These are phyloP conservation scores for Pulveroboletus sp. DNA, from an alignment of 768 basidiomycete genomes.

Conservation along the genomic window DNA sequence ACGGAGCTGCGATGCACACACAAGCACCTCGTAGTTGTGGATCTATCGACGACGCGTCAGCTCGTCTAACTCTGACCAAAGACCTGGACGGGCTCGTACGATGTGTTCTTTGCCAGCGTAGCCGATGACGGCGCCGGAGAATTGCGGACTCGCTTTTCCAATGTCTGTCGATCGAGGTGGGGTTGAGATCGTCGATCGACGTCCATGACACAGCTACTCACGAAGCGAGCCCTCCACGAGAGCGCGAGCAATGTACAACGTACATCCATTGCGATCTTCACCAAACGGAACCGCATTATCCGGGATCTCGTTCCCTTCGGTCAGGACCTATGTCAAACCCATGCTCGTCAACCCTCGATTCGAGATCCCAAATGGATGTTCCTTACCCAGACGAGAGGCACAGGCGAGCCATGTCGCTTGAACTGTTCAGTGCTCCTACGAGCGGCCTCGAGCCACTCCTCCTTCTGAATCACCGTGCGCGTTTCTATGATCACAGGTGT, in stretches of 20 bases:
- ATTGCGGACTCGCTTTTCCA: conserved; percentile 33
- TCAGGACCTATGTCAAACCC: conserved; percentile 27
- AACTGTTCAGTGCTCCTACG: conserved; percentile 30
- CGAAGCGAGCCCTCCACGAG: conserved; percentile 31
- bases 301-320: conserved; percentile 30
- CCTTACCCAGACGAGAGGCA: conserved; percentile 33
- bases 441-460: conserved; percentile 29
- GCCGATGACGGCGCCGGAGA: conserved; percentile 29
- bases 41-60: conserved; percentile 21
- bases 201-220: no score
- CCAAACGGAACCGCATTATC: conserved; percentile 34
- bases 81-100: conserved; percentile 17
- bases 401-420: conserved; percentile 24
- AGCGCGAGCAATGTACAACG: conserved; percentile 30
- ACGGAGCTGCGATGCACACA: conserved; percentile 33
- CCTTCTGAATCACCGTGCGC: conserved; percentile 20
- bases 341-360: neutral
- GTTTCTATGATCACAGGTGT: conserved; percentile 13
- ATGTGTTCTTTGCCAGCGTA: conserved; percentile 34
- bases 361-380: neutral
- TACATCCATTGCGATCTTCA: conserved; percentile 27
- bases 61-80: no score
- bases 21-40: conserved; percentile 32
- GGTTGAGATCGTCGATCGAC: no score
- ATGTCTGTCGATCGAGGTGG: conserved; percentile 25